Evolutionary conservation across 2,329 filamentous ascomycete genomes (phyloP).

Genomic region (Ophiobolus disseminans): DNA sequence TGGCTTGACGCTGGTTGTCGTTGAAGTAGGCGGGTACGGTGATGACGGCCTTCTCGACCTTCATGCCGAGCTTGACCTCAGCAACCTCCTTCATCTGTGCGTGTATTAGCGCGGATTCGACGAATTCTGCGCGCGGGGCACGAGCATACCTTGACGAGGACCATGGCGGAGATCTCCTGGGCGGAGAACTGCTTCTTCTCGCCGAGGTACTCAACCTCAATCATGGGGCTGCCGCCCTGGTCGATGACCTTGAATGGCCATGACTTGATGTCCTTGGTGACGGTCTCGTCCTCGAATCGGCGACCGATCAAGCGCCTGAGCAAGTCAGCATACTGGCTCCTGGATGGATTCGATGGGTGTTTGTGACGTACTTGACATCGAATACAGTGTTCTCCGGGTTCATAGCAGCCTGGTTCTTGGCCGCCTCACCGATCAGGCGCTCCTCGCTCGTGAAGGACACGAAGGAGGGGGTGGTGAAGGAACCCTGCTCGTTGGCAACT

Average conservation of each 20-base stretch:
- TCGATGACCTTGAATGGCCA: constrained; percentile 99
- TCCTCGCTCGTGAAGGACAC: constrained; percentile 99
- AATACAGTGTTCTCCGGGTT: constrained; percentile 99
- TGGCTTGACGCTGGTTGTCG: constrained; percentile 99
- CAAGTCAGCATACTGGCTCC: constrained; percentile 38
- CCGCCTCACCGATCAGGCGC: constrained; percentile 98
- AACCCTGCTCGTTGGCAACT: constrained; percentile 99
- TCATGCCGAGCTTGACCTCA: constrained; percentile 97
- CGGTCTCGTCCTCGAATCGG: constrained; percentile 90
- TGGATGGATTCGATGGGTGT: constrained; percentile 1
- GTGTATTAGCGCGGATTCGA: constrained; percentile 27
- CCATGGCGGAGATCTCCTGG: constrained; percentile 99
- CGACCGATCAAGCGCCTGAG: constrained; percentile 94
- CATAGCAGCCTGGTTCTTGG: constrained; percentile 99
- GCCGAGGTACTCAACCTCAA: constrained; percentile 94
- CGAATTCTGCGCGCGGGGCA: constrained; percentile 3
- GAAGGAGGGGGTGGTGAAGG: constrained; percentile 98
- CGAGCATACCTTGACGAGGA: constrained; percentile 92
- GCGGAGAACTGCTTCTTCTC: constrained; percentile 96
- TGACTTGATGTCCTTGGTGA: constrained; percentile 98
- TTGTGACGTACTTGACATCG: constrained; percentile 85
- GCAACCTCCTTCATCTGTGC: constrained; percentile 97
- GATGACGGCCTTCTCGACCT: constrained; percentile 98
- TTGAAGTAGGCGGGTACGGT: constrained; percentile 99
- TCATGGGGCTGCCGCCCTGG: constrained; percentile 84